phyloP scores from a whole-genome alignment of 2,329 filamentous ascomycete genomes.

The Parastagonospora nodorum region DNA sequence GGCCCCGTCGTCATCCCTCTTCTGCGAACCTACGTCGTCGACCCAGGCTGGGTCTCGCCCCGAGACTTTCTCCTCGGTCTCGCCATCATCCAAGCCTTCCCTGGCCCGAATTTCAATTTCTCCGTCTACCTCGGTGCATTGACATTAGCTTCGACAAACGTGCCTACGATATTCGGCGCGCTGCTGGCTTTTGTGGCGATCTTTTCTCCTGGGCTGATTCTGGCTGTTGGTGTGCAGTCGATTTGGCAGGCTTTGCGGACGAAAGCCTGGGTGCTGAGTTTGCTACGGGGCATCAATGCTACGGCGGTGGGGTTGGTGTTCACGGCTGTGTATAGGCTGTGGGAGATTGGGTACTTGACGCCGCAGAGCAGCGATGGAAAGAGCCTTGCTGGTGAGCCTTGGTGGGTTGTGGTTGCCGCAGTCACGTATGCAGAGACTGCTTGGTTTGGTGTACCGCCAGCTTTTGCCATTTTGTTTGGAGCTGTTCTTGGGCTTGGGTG shows the following conservation, averaged over 20 bases:
- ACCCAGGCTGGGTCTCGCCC: constrained; percentile 70
- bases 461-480: constrained; percentile 47
- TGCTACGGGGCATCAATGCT: constrained; percentile 50
- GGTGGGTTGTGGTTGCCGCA: constrained; percentile 53
- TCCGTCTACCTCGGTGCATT: constrained; percentile 50
- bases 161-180: constrained; percentile 41
- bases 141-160: constrained; percentile 31
- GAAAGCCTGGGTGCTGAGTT: constrained; percentile 39
- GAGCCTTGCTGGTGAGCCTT: constrained; percentile 48
- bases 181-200: constrained; percentile 48
- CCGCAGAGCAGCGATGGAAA: constrained; percentile 41
- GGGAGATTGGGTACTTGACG: constrained; percentile 52
- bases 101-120: constrained; percentile 66
- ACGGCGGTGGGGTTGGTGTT: constrained; percentile 51
- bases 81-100: constrained; percentile 72
- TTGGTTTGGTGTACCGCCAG: constrained; percentile 48
- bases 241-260: constrained; percentile 47
- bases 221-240: constrained; percentile 45
- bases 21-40: constrained; percentile 58
- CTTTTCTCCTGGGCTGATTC: constrained; percentile 47
- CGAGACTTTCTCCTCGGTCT: constrained; percentile 75
- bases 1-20: constrained; percentile 54
- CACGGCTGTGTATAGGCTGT: constrained; percentile 52
- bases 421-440: constrained; percentile 48
- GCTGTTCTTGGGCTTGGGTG: constrained; percentile 47